phyloP scores from a whole-genome alignment of 2,329 filamentous ascomycete genomes.

The Alternaria arborescens region DNA sequence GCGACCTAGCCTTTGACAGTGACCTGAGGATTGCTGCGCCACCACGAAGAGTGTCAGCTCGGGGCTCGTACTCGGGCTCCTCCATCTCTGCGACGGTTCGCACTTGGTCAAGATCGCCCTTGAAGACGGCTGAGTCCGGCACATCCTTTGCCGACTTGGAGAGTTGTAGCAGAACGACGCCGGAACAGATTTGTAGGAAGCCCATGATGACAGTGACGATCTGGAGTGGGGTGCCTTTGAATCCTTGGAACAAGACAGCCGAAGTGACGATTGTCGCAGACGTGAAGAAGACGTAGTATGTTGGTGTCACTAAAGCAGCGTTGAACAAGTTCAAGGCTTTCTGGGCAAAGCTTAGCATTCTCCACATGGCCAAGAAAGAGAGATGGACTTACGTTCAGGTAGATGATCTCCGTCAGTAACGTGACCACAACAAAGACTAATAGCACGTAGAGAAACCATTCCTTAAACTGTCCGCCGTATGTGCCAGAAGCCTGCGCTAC shows the following conservation, averaged over 20 bases:
- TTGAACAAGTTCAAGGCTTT: constrained; percentile 99
- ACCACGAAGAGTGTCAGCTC: constrained; percentile 94
- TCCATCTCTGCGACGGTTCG: constrained; percentile 94
- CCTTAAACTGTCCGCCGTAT: constrained; percentile 80
- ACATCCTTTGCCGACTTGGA: constrained; percentile 98
- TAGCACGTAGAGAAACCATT: constrained; percentile 95
- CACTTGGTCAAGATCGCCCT: constrained; percentile 91
- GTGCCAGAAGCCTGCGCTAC: constrained; percentile 83
- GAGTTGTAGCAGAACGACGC: constrained; percentile 91
- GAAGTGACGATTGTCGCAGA: constrained; percentile 95
- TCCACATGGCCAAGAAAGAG: constrained; percentile 3
- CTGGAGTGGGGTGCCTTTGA: constrained; percentile 81
- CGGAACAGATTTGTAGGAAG: constrained; percentile 91
- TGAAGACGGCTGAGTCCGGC: constrained; percentile 89
- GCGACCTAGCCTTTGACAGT: constrained; percentile 77
- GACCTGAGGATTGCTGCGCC: constrained; percentile 86
- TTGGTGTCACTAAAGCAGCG: constrained; percentile 94
- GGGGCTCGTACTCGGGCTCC: constrained; percentile 94
- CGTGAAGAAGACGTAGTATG: constrained; percentile 99
- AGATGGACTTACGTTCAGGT: constrained; percentile 78
- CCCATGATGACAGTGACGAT: constrained; percentile 93
- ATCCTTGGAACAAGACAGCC: constrained; percentile 88
- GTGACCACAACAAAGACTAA: constrained; percentile 91
- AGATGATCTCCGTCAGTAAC: constrained; percentile 91
- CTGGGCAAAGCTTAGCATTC: constrained; percentile 57